These are phyloP conservation scores for Rhamnella rubrinervis DNA, from an alignment of 331 rosid genomes.

Conservation along the genomic window DNA sequence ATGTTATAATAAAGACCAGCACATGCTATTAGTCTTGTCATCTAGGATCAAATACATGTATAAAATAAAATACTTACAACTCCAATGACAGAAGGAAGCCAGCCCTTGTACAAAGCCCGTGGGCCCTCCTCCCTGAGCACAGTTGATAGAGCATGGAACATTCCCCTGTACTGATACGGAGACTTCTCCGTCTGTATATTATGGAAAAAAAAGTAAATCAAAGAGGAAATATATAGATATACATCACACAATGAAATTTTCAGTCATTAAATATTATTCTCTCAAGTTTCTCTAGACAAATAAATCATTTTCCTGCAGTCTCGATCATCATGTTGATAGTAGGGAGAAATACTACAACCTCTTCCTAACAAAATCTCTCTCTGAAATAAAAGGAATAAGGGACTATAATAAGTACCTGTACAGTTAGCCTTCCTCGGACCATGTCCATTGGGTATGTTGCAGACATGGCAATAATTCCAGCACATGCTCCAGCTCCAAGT, in stretches of 20 bases:
- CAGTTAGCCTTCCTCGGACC: constrained; percentile 98
- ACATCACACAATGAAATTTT: no score
- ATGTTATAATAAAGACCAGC: not conserved
- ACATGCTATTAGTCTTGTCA: not conserved
- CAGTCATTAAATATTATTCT: not conserved
- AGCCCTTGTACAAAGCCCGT: constrained; percentile 94
- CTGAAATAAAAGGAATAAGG: constrained; percentile 10
- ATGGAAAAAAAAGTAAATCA: constrained; percentile 7
- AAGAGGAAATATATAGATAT: not conserved
- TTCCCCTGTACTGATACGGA: constrained; percentile 96
- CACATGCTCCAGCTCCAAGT: constrained; percentile 99
- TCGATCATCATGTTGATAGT: not conserved
- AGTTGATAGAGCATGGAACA: constrained; percentile 90
- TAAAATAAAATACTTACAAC: constrained; percentile 63
- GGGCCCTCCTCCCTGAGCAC: constrained; percentile 95
- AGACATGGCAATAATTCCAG: constrained; percentile 99
- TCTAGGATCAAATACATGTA: not conserved
- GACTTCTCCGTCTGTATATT: constrained; percentile 78
- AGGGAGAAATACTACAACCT: not conserved
- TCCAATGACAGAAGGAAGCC: constrained; percentile 99
- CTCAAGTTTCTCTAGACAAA: not conserved
- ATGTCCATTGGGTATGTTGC: constrained; percentile 99
- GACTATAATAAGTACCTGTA: constrained; percentile 59
- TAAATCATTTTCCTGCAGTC: not conserved
- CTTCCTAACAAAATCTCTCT: constrained; percentile 7